Conservation (phyloP, 2,329 filamentous ascomycete species). For the Phialocephala subalpina region DNA sequence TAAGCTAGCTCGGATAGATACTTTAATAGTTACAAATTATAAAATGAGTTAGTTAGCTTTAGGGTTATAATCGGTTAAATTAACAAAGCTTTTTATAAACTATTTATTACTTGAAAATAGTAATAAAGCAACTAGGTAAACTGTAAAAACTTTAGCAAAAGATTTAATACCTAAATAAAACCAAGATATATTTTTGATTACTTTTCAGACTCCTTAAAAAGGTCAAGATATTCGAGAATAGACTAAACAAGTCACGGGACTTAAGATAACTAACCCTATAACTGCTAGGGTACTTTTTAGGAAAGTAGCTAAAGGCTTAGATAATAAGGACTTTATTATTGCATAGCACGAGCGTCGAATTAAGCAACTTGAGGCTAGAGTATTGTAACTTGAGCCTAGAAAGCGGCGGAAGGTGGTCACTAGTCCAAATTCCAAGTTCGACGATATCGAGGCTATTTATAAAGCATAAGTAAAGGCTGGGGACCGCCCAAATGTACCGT, state of each 20-base stretch:
- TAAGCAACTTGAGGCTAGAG: too few relatives aligned
- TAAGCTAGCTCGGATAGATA: constrained; percentile 12
- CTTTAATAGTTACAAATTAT: constrained; percentile 3
- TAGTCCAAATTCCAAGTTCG: constrained; percentile 24
- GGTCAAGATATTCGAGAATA: background rate
- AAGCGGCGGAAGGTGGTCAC: too few relatives aligned
- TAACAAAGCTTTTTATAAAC: too few relatives aligned
- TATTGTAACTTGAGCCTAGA: too few relatives aligned
- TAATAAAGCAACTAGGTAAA: too few relatives aligned
- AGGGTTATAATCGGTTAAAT: constrained; percentile 4
- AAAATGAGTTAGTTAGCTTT: constrained; percentile 2
- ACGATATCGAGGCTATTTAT: constrained; percentile 9
- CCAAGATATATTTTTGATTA: background rate
- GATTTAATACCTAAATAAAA: background rate
- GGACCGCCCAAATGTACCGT: constrained; percentile 5
- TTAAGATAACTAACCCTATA: background rate
- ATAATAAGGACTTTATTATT: too few relatives aligned
- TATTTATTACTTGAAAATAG: too few relatives aligned
- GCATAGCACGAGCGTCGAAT: too few relatives aligned
- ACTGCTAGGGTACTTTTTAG: too few relatives aligned
- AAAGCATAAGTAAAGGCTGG: constrained; percentile 13
- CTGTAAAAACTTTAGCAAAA: background rate
- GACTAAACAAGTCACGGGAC: background rate
- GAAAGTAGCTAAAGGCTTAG: too few relatives aligned
- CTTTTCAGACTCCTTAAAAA: too few relatives aligned